phyloP scores from a whole-genome alignment of 1,284 basidiomycete genomes.

The Rhodotorula mucilaginosa region DNA sequence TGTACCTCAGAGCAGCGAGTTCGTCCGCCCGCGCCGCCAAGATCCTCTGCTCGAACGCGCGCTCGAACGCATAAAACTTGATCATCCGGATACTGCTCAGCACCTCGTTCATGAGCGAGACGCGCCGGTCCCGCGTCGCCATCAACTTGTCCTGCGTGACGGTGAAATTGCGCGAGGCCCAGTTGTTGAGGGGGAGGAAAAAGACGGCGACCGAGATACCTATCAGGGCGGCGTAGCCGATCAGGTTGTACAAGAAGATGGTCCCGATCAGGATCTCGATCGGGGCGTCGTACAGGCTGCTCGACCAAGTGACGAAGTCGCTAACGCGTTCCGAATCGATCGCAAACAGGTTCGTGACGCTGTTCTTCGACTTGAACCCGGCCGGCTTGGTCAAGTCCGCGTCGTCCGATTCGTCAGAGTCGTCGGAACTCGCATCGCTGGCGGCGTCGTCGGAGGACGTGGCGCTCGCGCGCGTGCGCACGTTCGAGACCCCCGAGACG shows the following conservation, averaged over 20 bases:
- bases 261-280: constrained; percentile 72
- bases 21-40: constrained; percentile 51
- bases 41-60: constrained; percentile 76
- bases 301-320: constrained; percentile 40
- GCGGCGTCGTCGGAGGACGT: constrained; percentile 40
- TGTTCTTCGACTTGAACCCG: constrained; percentile 73
- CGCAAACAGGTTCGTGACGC: constrained; percentile 73
- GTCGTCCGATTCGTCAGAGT: constrained; percentile 56
- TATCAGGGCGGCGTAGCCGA: constrained; percentile 67
- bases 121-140: constrained; percentile 69
- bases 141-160: constrained; percentile 73
- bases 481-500: constrained; percentile 39
- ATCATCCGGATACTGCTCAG: constrained; percentile 89
- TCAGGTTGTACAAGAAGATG: constrained; percentile 72
- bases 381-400: constrained; percentile 6
- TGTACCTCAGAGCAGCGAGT: background rate
- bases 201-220: constrained; percentile 77
- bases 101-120: constrained; percentile 89
- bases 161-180: constrained; percentile 79
- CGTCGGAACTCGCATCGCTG: constrained; percentile 10
- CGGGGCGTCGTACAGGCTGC: constrained; percentile 62
- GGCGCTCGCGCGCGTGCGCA: constrained; percentile 42
- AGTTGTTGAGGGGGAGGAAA: constrained; percentile 83
- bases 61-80: constrained; percentile 63
- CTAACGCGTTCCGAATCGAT: constrained; percentile 69